Evolutionary conservation across 495 filamentous ascomycete genomes (phyloP), one percentile per base, ranked within the genome.

Genomic region (Hypoxylon lienhwacheense): DNA sequence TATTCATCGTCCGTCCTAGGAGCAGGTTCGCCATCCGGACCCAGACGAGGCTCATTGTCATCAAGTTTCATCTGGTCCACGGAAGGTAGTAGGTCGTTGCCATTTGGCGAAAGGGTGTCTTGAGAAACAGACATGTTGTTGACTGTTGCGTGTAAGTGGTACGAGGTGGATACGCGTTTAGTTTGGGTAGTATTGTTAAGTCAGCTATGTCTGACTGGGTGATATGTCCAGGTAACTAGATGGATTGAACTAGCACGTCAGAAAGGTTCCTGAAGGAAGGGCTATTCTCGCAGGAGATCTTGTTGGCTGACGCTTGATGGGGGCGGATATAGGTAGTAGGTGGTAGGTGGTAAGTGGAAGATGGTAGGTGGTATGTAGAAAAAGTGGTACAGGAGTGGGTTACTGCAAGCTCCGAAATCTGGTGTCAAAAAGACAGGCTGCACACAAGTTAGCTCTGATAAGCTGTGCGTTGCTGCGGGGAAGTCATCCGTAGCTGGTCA

Each of bases 1-100:
- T 97, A 98, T 68, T 98, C 93, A 61, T 97, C 91, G 55, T 98
- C 95, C 26, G 92, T 95, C 78, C 86, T 87, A 46, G 86, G 87
- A 17, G 81, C 79, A 44, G 81, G 74, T 59, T 89, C 86, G 31
- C 86, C 81, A 43, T 89, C 85, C 16, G 81, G 84, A 14, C 81
- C 81, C 29, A 84, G 55, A 46, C 80, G 80, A 22, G 79, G 71
- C 47, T 85, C 83, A 24, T 78, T 74, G 32, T 76, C 75, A 26
- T 64, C 60, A 42, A 80, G 59, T 47, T 78, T 77, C 19, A 79
- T 65, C 28, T 71, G 70, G 22, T 77, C 73, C 29, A 77, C 46
- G 44, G 74, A 65, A 4, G 58, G 29, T 40, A 70, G 57, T 60
- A 85, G 73, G n/a, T 76, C 70, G 53, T 53, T 63, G 47, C 68